Conservation (phyloP, 148 eudicot species). For the Camellia japonica region DNA sequence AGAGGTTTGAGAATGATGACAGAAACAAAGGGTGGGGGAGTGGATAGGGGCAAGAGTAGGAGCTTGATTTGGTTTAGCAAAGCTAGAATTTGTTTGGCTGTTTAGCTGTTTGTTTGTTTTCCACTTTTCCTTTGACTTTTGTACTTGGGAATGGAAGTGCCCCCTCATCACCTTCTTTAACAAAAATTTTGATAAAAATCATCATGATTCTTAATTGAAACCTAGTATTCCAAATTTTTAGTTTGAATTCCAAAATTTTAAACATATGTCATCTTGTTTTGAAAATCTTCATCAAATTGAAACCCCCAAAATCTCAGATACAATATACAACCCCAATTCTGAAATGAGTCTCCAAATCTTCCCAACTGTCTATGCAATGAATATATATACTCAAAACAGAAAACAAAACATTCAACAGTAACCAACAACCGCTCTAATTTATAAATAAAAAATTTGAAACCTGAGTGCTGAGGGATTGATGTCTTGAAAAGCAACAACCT, state of each 20-base stretch:
- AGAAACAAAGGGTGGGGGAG: too few relatives aligned
- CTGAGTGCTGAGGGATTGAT: slow-evolving; percentile 72
- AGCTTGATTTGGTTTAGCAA: too few relatives aligned
- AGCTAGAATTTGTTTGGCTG: too few relatives aligned
- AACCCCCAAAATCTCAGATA: neutral
- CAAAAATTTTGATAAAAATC: too few relatives aligned
- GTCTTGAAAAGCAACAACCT: slow-evolving; percentile 74
- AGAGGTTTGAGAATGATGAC: too few relatives aligned
- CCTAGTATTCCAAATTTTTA: neutral
- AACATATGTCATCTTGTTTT: neutral
- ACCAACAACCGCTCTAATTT: neutral
- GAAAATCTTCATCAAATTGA: neutral
- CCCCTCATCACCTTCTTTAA: too few relatives aligned
- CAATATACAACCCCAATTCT: neutral
- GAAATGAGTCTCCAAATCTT: neutral
- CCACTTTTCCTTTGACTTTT: too few relatives aligned
- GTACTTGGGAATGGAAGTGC: too few relatives aligned
- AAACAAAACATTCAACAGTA: neutral
- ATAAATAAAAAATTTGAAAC: slow-evolving; percentile 12
- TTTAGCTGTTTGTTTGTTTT: too few relatives aligned
- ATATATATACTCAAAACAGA: neutral
- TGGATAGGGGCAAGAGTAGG: too few relatives aligned
- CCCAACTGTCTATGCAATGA: neutral
- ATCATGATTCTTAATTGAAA: too few relatives aligned
- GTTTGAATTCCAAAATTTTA: neutral